phyloP scores from a whole-genome alignment of 257 asterid species.

The Paraleonurus japonicus region DNA sequence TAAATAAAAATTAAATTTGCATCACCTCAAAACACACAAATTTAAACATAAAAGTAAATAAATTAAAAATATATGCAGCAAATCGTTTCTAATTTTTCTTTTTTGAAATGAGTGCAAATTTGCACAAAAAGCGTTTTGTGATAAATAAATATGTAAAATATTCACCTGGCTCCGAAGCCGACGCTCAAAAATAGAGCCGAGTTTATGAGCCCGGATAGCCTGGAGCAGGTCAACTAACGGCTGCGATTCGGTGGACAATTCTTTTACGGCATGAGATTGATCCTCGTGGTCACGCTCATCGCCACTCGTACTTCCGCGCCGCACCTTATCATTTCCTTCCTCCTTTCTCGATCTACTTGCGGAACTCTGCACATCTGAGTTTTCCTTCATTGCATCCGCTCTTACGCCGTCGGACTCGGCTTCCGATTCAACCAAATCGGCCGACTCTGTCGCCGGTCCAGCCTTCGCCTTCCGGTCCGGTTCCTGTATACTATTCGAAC shows the following conservation, averaged over 20 bases:
- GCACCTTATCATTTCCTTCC: slow-evolving; percentile 51
- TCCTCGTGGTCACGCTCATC: slow-evolving; percentile 52
- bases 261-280: slow-evolving; percentile 49
- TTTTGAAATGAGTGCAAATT: not conserved
- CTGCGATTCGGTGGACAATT: slow-evolving; percentile 49
- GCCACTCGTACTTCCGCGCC: slow-evolving; percentile 47
- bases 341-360: slow-evolving; percentile 65
- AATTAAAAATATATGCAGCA: too few relatives aligned
- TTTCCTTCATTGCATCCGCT: slow-evolving; percentile 49
- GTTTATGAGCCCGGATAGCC: slow-evolving; percentile 43
- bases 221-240: slow-evolving; percentile 55
- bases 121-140: not conserved
- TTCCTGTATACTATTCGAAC: slow-evolving; percentile 53
- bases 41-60: too few relatives aligned
- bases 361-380: slow-evolving; percentile 71
- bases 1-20: too few relatives aligned
- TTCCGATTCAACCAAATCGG: slow-evolving; percentile 45
- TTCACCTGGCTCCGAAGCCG: slow-evolving; percentile 77
- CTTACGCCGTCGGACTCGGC: slow-evolving; percentile 58
- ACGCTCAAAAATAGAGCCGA: slow-evolving; percentile 59
- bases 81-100: too few relatives aligned
- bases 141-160: not conserved
- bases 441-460: slow-evolving; percentile 45
- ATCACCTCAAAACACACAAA: too few relatives aligned
- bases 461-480: slow-evolving; percentile 37